Base-by-base conservation (phyloP, 1,139 yeast genomes). In the Suhomyces ambrosiae region DNA sequence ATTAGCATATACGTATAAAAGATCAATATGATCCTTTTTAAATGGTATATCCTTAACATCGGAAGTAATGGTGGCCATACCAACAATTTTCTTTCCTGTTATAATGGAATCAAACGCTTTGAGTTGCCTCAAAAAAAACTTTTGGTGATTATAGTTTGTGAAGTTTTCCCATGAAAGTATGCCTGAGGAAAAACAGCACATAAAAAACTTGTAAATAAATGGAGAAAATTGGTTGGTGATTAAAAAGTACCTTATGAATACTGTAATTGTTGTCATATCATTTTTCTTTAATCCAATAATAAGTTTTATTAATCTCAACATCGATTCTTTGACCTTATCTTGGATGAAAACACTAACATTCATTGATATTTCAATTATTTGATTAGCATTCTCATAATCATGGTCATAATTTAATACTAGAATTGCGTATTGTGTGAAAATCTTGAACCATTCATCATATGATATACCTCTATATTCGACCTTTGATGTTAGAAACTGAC, bases 41-140 rank as follows among this genome's bases (percentile, higher is more conserved):
- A 65, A 59, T 5, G 65, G 67, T 3, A 69, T 62, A 32, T 63
- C 66, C 42, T 75, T 73, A 14, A 55, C 38, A 43, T 68, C 62
- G 1, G 71, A 66, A 0, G 79, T 73, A 12, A 86, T 70, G 4
- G 82, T 82, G 0, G 96, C 94, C 71, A 86, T 87, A 0, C 97
- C 97, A 1, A 78, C 65, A 14, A 89, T 79, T 11, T 71, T 66
- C 21, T 61, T 60, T 4, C 70, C 68, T 22, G 68, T 62, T 23
- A 79, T 71, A 12, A 83, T 58, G 2, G 92, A 77, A 56, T 92
- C 98, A 56, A 80, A 83, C 0, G 96, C 94, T 55, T 90, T 92
- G 48, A 90, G 69, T 52, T 90, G 97, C 46, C 98, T 80, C 43
- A 92, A 65, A 48, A 90, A 81, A 57, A 82, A 92, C 59, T 92